Percentiles rank a stretch among this genome's conserved stretches.
Evolutionary conservation across 176 grass and related monocot species (phyloP).

Genomic region (Triticum aestivum): DNA sequence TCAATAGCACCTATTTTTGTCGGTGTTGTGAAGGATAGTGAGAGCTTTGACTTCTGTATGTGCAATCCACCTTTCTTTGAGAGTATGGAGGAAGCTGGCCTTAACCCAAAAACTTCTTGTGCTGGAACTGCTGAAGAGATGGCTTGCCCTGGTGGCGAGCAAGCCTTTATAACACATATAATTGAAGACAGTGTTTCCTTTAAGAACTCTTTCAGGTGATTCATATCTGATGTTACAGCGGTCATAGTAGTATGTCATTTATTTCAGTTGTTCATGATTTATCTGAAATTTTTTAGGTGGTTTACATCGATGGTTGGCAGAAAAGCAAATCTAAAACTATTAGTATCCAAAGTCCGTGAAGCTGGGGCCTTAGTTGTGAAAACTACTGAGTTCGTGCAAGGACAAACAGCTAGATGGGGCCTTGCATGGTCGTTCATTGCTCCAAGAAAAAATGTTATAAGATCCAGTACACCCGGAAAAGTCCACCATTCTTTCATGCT

Average conservation of each 20-base stretch:
- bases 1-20: constrained; percentile 44
- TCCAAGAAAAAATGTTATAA: constrained; percentile 55
- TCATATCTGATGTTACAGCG: neutral
- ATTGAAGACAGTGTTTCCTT: constrained; percentile 79
- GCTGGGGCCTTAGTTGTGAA: constrained; percentile 65
- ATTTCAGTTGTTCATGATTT: neutral
- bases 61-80: constrained; percentile 99
- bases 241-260: neutral
- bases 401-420: constrained; percentile 83
- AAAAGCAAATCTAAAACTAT: constrained; percentile 78
- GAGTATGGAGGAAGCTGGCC: constrained; percentile 73
- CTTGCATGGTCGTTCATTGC: constrained; percentile 95
- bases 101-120: constrained; percentile 82
- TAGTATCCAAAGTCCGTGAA: constrained; percentile 59
- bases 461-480: constrained; percentile 53
- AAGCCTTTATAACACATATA: constrained; percentile 63
- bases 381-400: constrained; percentile 97
- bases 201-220: constrained; percentile 77
- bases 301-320: constrained; percentile 97
- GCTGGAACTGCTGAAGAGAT: constrained; percentile 73
- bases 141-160: constrained; percentile 80
- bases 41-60: constrained; percentile 95
- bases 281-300: constrained; percentile 52
- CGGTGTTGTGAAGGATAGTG: constrained; percentile 78
- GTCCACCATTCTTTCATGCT: constrained; percentile 74